These are phyloP conservation scores for Rhexocercosporidium sp. DNA, from an alignment of 2,329 filamentous ascomycete genomes.

Conservation along the genomic window DNA sequence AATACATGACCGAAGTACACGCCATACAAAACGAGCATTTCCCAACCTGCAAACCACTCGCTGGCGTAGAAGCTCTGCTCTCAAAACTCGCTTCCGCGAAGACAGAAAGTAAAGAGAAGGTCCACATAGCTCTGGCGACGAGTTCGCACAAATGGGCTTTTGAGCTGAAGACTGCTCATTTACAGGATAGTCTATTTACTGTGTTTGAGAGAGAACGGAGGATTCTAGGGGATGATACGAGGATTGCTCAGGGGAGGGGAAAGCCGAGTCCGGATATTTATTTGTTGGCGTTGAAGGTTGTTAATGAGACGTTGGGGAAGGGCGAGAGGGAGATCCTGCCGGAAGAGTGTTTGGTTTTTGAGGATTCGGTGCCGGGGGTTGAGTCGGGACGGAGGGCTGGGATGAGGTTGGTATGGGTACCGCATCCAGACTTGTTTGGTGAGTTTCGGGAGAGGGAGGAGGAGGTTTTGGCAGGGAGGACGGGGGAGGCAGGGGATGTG, in stretches of 20 bases:
- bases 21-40: constrained; percentile 76
- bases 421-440: constrained; percentile 77
- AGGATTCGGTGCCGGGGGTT: constrained; percentile 92
- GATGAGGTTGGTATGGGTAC: constrained; percentile 94
- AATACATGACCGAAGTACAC: constrained; percentile 66
- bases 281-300: constrained; percentile 79
- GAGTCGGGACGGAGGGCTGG: constrained; percentile 89
- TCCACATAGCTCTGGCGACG: constrained; percentile 82
- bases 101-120: constrained; percentile 38
- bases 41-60: constrained; percentile 74
- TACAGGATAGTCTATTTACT: constrained; percentile 59
- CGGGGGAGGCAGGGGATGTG: constrained; percentile 49
- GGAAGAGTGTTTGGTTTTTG: constrained; percentile 93
- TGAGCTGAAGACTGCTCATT: constrained; percentile 50
- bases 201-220: constrained; percentile 73
- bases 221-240: constrained; percentile 83
- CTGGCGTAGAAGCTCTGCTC: constrained; percentile 77
- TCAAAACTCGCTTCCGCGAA: constrained; percentile 51
- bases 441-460: constrained; percentile 79
- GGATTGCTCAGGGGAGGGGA: constrained; percentile 79
- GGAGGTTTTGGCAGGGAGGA: constrained; percentile 80
- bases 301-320: constrained; percentile 74
- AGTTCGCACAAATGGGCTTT: constrained; percentile 59
- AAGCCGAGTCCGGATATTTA: constrained; percentile 98
- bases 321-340: constrained; percentile 72